Base-by-base conservation (phyloP, 768 basidiomycete genomes). In the Kwoniella sp. region DNA sequence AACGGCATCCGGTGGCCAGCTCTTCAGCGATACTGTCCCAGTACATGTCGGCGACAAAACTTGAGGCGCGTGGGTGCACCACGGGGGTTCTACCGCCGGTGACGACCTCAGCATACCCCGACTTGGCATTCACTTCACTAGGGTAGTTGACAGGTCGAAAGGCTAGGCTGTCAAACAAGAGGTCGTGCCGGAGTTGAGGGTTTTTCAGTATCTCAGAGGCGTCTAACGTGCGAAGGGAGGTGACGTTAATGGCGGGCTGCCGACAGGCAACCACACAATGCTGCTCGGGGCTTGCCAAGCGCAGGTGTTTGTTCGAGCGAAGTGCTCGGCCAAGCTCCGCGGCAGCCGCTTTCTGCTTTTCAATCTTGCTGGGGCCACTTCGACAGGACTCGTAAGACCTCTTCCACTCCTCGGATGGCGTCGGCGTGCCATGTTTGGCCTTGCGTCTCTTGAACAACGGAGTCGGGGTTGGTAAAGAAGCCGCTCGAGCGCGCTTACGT, bases 151-250 rank as follows among this genome's bases (percentile, higher is more conserved):
- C 70, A 0, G 74, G 72, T 9, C 74, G 62, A 50, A 76, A 76
- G 47, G 70, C 70, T 20, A 76, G 61, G 42, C 63, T 71, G 58
- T 93, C 90, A 60, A 92, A 91, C 60, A 92, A 81, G 55, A 92
- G 79, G 75, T 92, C 89, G 63, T 93, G 89, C 20, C 91, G 86
- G 53, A 93, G 84, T 70, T 91, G 89, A 20, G 89, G 88, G 73
- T 90, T 90, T 41, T 87, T 82, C 50, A 93, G 79, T 63, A 93
- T 90, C 46, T 85, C 82, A 52, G 85, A 82, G 17, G 93, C 77
- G 71, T 95, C 89, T 44, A 95, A 78, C 68, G 90, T 88, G 65
- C 83, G 84, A 61, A 95, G 79, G 1, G 88, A 89, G 37, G 83
- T 82, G 32, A 86, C 80, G 65, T 88, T 90, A 70, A 93, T 87